Base-by-base conservation (phyloP, 495 filamentous ascomycete genomes). In the Hyaloscypha hepaticicola region DNA sequence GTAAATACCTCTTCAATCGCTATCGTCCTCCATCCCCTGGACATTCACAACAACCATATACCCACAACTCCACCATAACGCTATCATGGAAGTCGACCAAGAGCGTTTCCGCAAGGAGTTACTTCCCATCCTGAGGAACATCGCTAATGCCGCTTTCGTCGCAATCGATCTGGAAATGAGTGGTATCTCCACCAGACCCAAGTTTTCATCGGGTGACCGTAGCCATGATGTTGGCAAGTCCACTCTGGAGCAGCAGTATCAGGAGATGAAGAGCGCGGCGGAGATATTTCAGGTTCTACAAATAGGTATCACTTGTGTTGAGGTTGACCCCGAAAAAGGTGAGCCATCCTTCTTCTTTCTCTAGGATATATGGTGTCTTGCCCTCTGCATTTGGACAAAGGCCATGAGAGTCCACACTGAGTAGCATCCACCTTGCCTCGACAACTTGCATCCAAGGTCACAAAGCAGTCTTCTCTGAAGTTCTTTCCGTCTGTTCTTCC, bases 91-190 rank as follows among this genome's bases (percentile, higher is more conserved):
- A 41, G 70, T 94, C 61, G 78, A 82, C 60, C 69, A 69, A 11
- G 56, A 65, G 16, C 82, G 80, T 11, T 93, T 90, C 70, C 73
- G 74, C 38, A 72, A 73, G 45, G 72, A 81, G 19, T 76, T 94
- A 2, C 82, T 89, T 0, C 72, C 73, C 21, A 80, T 94, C 22
- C 72, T 93, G 7, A 69, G 81, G 9, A 78, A 82, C 21, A 83
- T 94, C 33, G 76, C 82, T 21, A 75, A 82, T 21, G 80, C 88
- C 24, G 77, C 79, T 27, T 93, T 91, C 69, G 86, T 95, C 3
- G 72, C 88, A 0, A 72, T 95, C 45, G 92, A 95, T 68, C 77
- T 93, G 25, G 92, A 96, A 72, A 82, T 95, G 66, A 90, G 87
- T 4, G 91, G 91, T 0, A 87, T 96, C 52, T 66, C 76, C 1